Conservation (phyloP, 805 yeast genomes). For the Ogataea trehalophila region DNA sequence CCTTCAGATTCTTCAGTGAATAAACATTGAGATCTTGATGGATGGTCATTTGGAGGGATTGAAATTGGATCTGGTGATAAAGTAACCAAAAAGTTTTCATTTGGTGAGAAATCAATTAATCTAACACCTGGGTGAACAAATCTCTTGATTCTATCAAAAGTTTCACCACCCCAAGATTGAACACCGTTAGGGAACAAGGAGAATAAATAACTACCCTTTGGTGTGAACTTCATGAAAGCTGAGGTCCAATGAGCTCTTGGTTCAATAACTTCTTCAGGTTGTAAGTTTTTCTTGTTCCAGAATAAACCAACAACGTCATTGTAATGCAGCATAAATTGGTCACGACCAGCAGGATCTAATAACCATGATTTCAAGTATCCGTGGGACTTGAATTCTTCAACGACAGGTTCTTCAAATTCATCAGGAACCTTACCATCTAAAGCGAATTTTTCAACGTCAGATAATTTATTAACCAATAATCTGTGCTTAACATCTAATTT, state of each 20-base stretch:
- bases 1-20: constrained; percentile 87
- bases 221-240: constrained; percentile 84
- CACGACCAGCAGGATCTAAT: constrained; percentile 83
- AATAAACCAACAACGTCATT: constrained; percentile 77
- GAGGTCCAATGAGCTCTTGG: constrained; percentile 85
- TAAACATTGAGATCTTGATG: constrained; percentile 67
- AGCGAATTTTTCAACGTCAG: constrained; percentile 78
- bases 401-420: constrained; percentile 63
- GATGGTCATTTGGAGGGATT: constrained; percentile 60
- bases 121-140: constrained; percentile 87
- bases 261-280: constrained; percentile 72
- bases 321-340: constrained; percentile 78
- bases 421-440: constrained; percentile 55
- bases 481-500: constrained; percentile 93
- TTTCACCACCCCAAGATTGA: constrained; percentile 92
- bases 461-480: constrained; percentile 73
- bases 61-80: constrained; percentile 81
- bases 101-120: constrained; percentile 87
- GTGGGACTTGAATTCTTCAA: constrained; percentile 68
- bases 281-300: constrained; percentile 73
- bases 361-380: constrained; percentile 90
- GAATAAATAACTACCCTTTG: constrained; percentile 83
- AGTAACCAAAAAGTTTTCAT: constrained; percentile 85
- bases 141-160: constrained; percentile 67
- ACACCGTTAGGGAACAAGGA: constrained; percentile 93